Conservation (phyloP, 202 grass and related monocot species). For the Setaria italica region DNA sequence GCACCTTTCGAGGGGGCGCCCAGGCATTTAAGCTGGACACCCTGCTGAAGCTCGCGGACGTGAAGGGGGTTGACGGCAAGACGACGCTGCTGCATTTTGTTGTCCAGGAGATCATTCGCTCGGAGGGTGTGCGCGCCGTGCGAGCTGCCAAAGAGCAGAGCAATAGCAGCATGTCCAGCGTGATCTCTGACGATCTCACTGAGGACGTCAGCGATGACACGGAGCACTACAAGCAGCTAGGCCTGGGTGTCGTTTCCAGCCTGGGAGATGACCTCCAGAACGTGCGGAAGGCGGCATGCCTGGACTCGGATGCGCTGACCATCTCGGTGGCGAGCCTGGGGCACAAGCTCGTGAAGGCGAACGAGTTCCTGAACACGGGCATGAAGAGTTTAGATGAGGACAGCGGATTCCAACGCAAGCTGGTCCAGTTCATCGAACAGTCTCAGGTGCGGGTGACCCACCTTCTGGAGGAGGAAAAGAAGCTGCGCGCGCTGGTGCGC, state of each 20-base stretch:
- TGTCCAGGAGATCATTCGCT: slow-evolving; percentile 77
- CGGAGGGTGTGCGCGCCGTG: slow-evolving; percentile 73
- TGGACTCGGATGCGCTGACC: slow-evolving; percentile 73
- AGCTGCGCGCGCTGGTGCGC: slow-evolving; percentile 64
- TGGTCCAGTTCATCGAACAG: slow-evolving; percentile 62
- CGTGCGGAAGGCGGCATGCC: slow-evolving; percentile 70
- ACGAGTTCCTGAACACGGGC: slow-evolving; percentile 70
- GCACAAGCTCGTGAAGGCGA: slow-evolving; percentile 71
- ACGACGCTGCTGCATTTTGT: slow-evolving; percentile 90
- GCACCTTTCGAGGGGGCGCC: slow-evolving; percentile 89
- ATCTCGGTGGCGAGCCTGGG: slow-evolving; percentile 64
- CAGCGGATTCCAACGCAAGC: slow-evolving; percentile 70
- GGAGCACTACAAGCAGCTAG: slow-evolving; percentile 74
- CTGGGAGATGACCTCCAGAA: slow-evolving; percentile 76
- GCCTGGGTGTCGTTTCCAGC: slow-evolving; percentile 68
- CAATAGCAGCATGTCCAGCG: slow-evolving; percentile 53
- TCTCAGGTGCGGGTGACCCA: slow-evolving; percentile 60
- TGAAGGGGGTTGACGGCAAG: slow-evolving; percentile 87
- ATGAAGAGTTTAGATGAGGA: slow-evolving; percentile 75
- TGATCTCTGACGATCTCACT: slow-evolving; percentile 45
- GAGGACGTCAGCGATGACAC: slow-evolving; percentile 59
- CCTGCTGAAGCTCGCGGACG: slow-evolving; percentile 80
- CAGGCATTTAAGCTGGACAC: slow-evolving; percentile 96
- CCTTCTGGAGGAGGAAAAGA: slow-evolving; percentile 77
- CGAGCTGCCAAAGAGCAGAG: slow-evolving; percentile 52